These are phyloP conservation scores for Boletellus ananas DNA, from an alignment of 768 basidiomycete genomes.

Conservation along the genomic window DNA sequence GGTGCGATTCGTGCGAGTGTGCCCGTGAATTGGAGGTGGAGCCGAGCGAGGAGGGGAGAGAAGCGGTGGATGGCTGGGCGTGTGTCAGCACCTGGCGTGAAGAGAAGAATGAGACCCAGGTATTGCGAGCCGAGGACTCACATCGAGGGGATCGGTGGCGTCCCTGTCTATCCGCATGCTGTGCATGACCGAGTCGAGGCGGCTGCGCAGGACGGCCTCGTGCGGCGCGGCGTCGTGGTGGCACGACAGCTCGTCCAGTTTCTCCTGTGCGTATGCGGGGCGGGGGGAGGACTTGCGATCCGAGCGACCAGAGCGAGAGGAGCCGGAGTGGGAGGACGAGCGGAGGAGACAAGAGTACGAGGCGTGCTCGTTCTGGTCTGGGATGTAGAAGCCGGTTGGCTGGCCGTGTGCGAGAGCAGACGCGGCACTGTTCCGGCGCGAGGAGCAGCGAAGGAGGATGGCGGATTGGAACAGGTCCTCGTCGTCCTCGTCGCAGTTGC, in stretches of 20 bases:
- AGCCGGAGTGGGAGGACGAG: conserved; percentile 27
- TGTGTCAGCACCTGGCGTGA: conserved; percentile 17
- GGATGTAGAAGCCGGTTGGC: conserved; percentile 28
- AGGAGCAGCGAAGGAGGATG: conserved; percentile 23
- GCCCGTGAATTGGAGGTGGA: conserved; percentile 25
- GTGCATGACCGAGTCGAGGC: conserved; percentile 51
- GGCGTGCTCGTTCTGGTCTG: conserved; percentile 29
- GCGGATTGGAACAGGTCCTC: conserved; percentile 28
- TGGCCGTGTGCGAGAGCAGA: conserved; percentile 12
- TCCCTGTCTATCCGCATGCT: conserved; percentile 27
- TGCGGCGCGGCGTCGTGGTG: conserved; percentile 41
- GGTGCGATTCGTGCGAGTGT: conserved; percentile 27
- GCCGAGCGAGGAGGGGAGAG: conserved; percentile 28
- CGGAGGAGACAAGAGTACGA: conserved; percentile 23
- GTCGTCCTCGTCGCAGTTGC: conserved; percentile 23
- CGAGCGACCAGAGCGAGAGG: conserved; percentile 24
- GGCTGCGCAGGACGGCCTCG: conserved; percentile 49
- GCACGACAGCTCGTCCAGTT: conserved; percentile 18
- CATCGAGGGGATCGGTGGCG: conserved; percentile 15
- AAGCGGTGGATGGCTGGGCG: conserved; percentile 23
- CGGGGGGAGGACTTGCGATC: conserved; percentile 14
- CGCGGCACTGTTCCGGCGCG: conserved; percentile 19
- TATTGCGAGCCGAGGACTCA: conserved; percentile 13
- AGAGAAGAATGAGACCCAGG: conserved; percentile 11
- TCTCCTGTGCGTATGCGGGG: conserved; percentile 13